A percentile compares a stretch with the other conserved stretches of the same genome.
These are phyloP conservation scores for Ogataea dorogensis DNA, from an alignment of 805 yeast genomes.

Conservation along the genomic window DNA sequence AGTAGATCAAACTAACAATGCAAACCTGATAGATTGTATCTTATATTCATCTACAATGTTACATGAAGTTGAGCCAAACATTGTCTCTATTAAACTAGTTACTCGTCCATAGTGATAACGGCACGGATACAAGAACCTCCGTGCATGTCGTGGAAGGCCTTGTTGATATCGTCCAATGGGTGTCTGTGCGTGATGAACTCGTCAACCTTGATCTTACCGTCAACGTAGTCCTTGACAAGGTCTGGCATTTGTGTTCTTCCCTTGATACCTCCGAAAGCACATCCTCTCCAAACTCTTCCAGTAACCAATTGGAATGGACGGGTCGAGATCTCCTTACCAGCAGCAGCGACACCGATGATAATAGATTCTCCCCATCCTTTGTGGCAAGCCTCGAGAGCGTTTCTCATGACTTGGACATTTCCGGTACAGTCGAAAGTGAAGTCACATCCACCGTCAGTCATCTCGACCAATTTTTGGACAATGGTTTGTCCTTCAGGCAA, in stretches of 20 bases:
- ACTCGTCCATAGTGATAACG: constrained; percentile 44
- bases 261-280: constrained; percentile 99
- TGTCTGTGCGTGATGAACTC: constrained; percentile 94
- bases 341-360: constrained; percentile 97
- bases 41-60: neutral
- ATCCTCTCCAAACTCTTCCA: constrained; percentile 98
- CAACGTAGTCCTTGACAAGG: constrained; percentile 79
- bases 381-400: constrained; percentile 95
- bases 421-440: constrained; percentile 98
- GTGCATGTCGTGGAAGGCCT: constrained; percentile 94
- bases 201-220: constrained; percentile 82
- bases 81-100: constrained; percentile 5
- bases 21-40: neutral
- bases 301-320: constrained; percentile 99
- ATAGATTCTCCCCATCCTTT: constrained; percentile 98
- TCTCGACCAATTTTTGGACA: constrained; percentile 78
- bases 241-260: constrained; percentile 95
- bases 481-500: constrained; percentile 71
- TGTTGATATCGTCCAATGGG: constrained; percentile 71
- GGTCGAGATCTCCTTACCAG: constrained; percentile 94
- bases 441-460: constrained; percentile 97
- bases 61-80: neutral
- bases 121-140: constrained; percentile 93
- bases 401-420: constrained; percentile 90
- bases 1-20: neutral